phyloP scores from a whole-genome alignment of 805 yeast species.

The Lachancea meyersii region DNA sequence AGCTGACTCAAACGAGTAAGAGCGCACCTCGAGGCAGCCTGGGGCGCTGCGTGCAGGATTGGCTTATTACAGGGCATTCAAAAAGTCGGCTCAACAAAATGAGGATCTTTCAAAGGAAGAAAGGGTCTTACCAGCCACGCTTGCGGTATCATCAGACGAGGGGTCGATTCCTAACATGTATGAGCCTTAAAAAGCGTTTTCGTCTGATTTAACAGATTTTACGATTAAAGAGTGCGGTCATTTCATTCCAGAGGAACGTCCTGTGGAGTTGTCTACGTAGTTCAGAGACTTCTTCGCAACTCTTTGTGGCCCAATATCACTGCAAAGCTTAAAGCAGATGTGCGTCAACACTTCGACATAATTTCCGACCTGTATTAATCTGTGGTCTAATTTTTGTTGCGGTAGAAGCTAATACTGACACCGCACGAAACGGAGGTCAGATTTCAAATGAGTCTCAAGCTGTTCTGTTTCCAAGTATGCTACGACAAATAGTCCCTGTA shows the following conservation, averaged over 20 bases:
- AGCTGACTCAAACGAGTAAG: slow-evolving; percentile 7
- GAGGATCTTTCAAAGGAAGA: not conserved
- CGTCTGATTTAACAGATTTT: slow-evolving; percentile 1
- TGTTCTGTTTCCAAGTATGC: no score
- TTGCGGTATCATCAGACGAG: slow-evolving; percentile 9
- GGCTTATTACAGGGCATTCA: slow-evolving; percentile 9
- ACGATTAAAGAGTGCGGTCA: slow-evolving; percentile 10
- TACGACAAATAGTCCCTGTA: no score
- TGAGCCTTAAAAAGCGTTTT: slow-evolving; percentile 1
- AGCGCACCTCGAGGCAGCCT: slow-evolving; percentile 7
- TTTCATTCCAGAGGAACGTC: slow-evolving; percentile 11
- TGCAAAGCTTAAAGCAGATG: no score
- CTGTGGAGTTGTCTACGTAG: slow-evolving; percentile 1
- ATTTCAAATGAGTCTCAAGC: no score
- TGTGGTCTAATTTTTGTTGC: no score
- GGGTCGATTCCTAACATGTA: slow-evolving; percentile 12
- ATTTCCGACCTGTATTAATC: no score
- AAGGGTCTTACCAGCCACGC: not conserved
- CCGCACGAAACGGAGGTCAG: no score
- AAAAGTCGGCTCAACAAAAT: slow-evolving; percentile 8
- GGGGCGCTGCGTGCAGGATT: slow-evolving; percentile 12
- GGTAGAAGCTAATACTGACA: no score
- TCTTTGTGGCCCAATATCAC: no score
- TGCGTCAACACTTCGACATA: no score
- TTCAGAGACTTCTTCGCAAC: not conserved